A percentile compares a stretch with the other conserved stretches of the same genome.
These are phyloP conservation scores for Cyclospora cayetanensis DNA, from an alignment of 169 alveolate genomes.

Conservation along the genomic window DNA sequence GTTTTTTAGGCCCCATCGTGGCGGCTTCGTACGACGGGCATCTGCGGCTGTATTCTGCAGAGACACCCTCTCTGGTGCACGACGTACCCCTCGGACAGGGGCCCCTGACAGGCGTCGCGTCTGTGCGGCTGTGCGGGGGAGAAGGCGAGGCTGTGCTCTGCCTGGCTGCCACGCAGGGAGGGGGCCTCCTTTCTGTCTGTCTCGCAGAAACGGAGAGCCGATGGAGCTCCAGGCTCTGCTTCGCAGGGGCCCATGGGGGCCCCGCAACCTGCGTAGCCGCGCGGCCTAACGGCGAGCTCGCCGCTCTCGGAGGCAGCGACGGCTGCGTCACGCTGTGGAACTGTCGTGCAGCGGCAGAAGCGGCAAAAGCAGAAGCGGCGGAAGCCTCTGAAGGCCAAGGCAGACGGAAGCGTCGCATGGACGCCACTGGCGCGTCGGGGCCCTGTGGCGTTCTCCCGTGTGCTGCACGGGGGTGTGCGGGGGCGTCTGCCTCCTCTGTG, in stretches of 20 bases:
- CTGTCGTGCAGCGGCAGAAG: background rate
- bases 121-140: background rate
- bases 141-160: background rate
- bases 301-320: slow-evolving; percentile 4
- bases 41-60: slow-evolving; percentile 33
- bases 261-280: background rate
- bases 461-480: background rate
- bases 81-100: slow-evolving; percentile 22
- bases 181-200: background rate
- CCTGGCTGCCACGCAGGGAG: slow-evolving; percentile 26
- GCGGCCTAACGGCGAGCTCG: background rate
- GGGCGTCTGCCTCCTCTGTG: background rate
- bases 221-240: background rate
- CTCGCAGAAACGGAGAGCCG: background rate
- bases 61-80: background rate
- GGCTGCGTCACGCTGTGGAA: background rate
- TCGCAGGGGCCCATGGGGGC: slow-evolving; percentile 15
- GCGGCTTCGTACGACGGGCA: background rate
- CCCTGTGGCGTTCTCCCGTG: no score
- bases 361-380: background rate
- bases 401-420: background rate
- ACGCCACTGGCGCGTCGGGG: background rate
- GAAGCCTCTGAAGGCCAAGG: background rate
- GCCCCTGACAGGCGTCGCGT: background rate
- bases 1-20: background rate